phyloP scores from a whole-genome alignment of 345 rosid species.

The Populus simonii region DNA sequence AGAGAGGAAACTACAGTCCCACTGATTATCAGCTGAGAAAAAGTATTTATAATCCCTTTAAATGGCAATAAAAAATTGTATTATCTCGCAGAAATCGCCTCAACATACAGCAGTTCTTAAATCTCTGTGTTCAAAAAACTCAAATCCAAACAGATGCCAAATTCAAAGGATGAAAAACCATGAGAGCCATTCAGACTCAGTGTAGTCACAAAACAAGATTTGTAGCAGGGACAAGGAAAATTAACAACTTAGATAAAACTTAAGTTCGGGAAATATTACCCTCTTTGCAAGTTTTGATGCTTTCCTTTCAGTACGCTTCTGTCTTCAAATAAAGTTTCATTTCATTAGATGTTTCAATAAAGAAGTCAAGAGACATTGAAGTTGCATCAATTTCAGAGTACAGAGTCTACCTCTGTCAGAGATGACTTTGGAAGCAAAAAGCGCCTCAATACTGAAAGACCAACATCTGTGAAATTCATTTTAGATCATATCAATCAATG shows the following conservation, averaged over 20 bases:
- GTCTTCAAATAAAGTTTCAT: constrained; percentile 53
- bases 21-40: background rate
- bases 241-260: background rate
- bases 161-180: background rate
- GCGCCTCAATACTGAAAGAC: constrained; percentile 81
- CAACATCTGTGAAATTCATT: constrained; percentile 68
- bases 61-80: background rate
- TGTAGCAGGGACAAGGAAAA: background rate
- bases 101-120: background rate
- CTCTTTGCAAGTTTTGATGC: constrained; percentile 89
- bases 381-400: constrained; percentile 4
- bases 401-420: constrained; percentile 51
- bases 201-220: background rate
- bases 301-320: constrained; percentile 71
- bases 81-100: background rate
- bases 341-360: constrained; percentile 42
- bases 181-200: background rate
- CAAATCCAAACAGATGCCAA: background rate
- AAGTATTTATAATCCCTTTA: background rate
- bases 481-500: constrained; percentile 8
- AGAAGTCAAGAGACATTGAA: constrained; percentile 12
- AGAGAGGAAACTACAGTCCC: background rate
- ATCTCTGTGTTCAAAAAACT: too few species aligned
- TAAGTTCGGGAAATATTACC: constrained; percentile 46
- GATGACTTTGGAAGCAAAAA: constrained; percentile 62